Percentiles rank a stretch among this genome's conserved stretches.
phyloP scores from a whole-genome alignment of 2,329 filamentous ascomycete species.

The Penicillium digitatum region DNA sequence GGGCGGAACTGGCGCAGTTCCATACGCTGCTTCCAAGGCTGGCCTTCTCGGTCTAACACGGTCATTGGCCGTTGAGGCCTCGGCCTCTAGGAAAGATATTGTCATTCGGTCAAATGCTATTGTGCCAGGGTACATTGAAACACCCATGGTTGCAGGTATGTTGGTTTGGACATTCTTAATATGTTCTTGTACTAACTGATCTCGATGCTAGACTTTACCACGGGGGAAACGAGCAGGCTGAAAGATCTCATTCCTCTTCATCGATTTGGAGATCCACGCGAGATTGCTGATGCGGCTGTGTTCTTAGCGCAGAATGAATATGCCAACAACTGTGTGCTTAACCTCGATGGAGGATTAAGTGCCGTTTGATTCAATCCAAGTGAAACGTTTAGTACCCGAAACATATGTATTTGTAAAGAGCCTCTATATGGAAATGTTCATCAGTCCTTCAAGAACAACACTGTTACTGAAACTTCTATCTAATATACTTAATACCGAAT shows the following conservation, averaged over 20 bases:
- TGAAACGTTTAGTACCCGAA: not conserved
- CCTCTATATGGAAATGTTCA: not conserved
- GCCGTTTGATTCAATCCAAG: constrained; percentile 47
- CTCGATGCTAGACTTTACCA: constrained; percentile 42
- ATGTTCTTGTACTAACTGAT: not conserved
- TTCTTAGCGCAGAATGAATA: constrained; percentile 76
- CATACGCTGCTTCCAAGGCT: constrained; percentile 77
- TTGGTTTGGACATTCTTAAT: not conserved
- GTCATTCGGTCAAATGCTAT: constrained; percentile 73
- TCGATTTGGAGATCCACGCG: constrained; percentile 64
- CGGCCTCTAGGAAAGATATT: constrained; percentile 55
- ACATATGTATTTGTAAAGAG: not conserved
- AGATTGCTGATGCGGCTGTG: constrained; percentile 76
- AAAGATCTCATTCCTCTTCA: constrained; percentile 57
- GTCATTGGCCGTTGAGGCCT: constrained; percentile 34
- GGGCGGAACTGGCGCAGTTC: constrained; percentile 65
- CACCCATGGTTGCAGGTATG: constrained; percentile 70
- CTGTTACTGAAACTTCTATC: no score
- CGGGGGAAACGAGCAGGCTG: constrained; percentile 27
- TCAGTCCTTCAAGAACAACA: no score
- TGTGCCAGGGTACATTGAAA: constrained; percentile 77
- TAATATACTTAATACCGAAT: no score
- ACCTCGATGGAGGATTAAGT: constrained; percentile 79
- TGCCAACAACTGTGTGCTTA: constrained; percentile 81
- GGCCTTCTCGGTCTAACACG: constrained; percentile 62